phyloP scores from a whole-genome alignment of 805 yeast genomes.

The Ogataea philodendri region DNA sequence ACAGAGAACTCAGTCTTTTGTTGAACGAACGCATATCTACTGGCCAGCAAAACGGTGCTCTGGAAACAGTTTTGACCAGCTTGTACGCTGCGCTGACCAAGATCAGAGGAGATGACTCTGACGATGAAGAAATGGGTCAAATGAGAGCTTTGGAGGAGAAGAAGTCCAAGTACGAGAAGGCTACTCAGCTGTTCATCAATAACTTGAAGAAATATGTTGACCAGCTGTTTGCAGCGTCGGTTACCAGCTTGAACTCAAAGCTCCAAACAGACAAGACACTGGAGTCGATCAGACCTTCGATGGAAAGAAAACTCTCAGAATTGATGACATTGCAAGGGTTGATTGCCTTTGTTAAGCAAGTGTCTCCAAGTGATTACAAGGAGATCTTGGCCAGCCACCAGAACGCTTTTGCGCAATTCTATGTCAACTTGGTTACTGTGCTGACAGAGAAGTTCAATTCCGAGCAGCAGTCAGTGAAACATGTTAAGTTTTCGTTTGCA shows the following conservation, averaged over 20 bases:
- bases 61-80: constrained; percentile 56
- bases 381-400: constrained; percentile 41
- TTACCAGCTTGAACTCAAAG: constrained; percentile 32
- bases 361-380: constrained; percentile 47
- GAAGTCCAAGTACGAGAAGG: constrained; percentile 55
- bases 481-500: constrained; percentile 21
- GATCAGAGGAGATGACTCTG: constrained; percentile 48
- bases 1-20: constrained; percentile 48
- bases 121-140: constrained; percentile 47
- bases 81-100: constrained; percentile 66
- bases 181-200: constrained; percentile 48
- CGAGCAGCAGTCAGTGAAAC: constrained; percentile 2
- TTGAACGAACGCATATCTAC: constrained; percentile 48
- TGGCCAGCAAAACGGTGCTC: constrained; percentile 38
- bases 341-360: constrained; percentile 56
- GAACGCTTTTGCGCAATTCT: constrained; percentile 29
- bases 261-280: constrained; percentile 17
- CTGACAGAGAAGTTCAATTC: constrained; percentile 19
- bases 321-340: constrained; percentile 47
- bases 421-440: constrained; percentile 27
- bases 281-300: constrained; percentile 13
- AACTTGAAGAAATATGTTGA: constrained; percentile 38
- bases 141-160: constrained; percentile 75
- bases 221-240: constrained; percentile 28
- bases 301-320: constrained; percentile 35